Evolutionary conservation across 495 filamentous ascomycete genomes (phyloP), one percentile per base, ranked within the genome.

Genomic region (Penicillium cataractarum): DNA sequence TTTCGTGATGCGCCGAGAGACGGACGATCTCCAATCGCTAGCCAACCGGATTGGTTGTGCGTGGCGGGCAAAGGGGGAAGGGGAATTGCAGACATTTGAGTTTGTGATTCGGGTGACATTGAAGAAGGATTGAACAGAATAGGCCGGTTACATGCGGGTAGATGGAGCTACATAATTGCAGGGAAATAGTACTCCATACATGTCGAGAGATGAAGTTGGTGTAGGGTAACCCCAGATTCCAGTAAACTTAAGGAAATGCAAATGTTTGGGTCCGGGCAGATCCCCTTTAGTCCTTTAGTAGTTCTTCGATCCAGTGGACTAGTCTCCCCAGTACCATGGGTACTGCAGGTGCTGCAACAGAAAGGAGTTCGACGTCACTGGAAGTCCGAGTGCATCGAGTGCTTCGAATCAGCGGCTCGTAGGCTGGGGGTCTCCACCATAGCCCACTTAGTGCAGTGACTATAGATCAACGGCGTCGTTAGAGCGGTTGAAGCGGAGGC

Each of bases 381-480:
- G 51, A 9, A 29, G 19, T 54, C 51, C 26, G 31, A 31, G n/a
- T 40, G 22, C 22, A 2, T 27, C 33, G n/a, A 22, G 24, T 27
- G 21, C 13, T 33, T 42, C 54, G 35, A 56, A 56, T 56, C 44
- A n/a, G 57, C 46, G 57, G 49, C 31, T 61, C 27, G 42, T 10
- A 32, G 50, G 29, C 1, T 1, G 24, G 26, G 40, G 3, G 40
- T 10, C 57, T 60, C 66, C 64, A 69, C 64, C 42, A 40, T 26
- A 58, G 57, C 61, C 67, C 67, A 70, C 67, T 67, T 62, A 26
- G 58, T 12, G 19, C 54, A 29, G 40, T 19, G 52, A 64, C 62
- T 66, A 65, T 65, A 66, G 63, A 68, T 64, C 63, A 64, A 64
- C 65, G 58, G 61, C 69, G 63, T 71, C 56, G 55, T 56, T 59